phyloP scores from a whole-genome alignment of 495 filamentous ascomycete species.

The Pyrenula massariospora region DNA sequence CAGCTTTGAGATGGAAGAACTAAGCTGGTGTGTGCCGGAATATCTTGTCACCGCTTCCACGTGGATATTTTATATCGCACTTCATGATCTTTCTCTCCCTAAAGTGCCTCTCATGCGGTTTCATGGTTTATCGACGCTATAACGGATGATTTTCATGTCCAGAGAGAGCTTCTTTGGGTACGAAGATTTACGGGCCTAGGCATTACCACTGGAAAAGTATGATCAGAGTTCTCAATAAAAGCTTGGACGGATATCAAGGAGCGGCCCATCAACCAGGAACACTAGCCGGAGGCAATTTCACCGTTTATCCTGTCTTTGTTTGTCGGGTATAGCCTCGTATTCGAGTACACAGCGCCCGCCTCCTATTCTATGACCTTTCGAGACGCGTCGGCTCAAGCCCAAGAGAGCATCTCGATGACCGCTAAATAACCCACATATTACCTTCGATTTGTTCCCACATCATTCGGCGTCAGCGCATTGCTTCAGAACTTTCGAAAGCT shows the following conservation, averaged over 20 bases:
- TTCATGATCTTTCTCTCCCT: neutral
- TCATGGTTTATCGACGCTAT: neutral
- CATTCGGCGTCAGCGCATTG: too few species aligned
- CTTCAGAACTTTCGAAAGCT: too few species aligned
- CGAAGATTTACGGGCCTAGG: neutral
- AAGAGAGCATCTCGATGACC: too few species aligned
- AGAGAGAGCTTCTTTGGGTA: neutral
- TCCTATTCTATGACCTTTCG: too few species aligned
- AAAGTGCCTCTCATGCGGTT: neutral
- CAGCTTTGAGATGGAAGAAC: neutral
- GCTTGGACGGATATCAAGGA: neutral
- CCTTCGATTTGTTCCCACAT: too few species aligned
- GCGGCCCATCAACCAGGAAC: neutral
- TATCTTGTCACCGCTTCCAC: neutral
- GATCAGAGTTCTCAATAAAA: neutral
- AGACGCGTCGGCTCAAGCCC: too few species aligned
- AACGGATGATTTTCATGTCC: neutral
- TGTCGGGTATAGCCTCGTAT: too few species aligned
- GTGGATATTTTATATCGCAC: neutral
- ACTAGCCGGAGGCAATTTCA: neutral
- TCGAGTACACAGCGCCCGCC: too few species aligned
- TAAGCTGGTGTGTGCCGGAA: neutral
- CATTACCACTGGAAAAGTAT: neutral
- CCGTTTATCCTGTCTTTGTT: neutral
- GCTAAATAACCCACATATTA: too few species aligned